Evolutionary conservation across 768 basidiomycete species (phyloP).

Genomic region (Leccinum barrowsii): DNA sequence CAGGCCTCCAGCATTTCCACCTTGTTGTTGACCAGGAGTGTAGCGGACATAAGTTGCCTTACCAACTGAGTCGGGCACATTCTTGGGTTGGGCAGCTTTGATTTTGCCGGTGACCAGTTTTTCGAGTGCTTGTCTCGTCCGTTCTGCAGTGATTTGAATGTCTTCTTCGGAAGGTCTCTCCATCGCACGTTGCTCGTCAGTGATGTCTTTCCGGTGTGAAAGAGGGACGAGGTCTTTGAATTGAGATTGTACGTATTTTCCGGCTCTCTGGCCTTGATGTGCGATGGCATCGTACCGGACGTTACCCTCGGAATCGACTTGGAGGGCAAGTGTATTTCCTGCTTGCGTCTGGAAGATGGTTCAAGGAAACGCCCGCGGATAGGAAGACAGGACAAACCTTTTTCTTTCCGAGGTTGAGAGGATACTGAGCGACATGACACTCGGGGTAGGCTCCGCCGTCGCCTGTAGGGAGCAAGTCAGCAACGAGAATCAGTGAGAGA

Average conservation of each 20-base stretch:
- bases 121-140: conserved; percentile 87
- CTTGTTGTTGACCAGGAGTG: conserved; percentile 88
- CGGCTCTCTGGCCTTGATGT: conserved; percentile 86
- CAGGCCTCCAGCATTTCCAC: conserved; percentile 49
- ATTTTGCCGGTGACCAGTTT: conserved; percentile 94
- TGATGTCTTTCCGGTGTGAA: conserved; percentile 81
- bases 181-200: conserved; percentile 69
- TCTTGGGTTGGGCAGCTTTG: conserved; percentile 97
- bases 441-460: conserved; percentile 91
- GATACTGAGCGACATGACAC: conserved; percentile 97
- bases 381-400: conserved; percentile 52
- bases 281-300: conserved; percentile 98
- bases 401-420: conserved; percentile 91
- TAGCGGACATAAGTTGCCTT: conserved; percentile 93
- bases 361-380: background rate
- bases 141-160: conserved; percentile 86
- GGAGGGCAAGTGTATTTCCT: conserved; percentile 93
- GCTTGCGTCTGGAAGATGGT: conserved; percentile 63
- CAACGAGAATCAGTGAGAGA: background rate
- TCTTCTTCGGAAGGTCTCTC: conserved; percentile 94
- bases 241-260: conserved; percentile 87
- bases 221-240: conserved; percentile 98
- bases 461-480: conserved; percentile 37
- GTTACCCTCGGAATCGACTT: conserved; percentile 95
- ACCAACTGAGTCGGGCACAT: conserved; percentile 80